Base-by-base conservation (phyloP, 768 basidiomycete genomes). In the Paxillus involutus region DNA sequence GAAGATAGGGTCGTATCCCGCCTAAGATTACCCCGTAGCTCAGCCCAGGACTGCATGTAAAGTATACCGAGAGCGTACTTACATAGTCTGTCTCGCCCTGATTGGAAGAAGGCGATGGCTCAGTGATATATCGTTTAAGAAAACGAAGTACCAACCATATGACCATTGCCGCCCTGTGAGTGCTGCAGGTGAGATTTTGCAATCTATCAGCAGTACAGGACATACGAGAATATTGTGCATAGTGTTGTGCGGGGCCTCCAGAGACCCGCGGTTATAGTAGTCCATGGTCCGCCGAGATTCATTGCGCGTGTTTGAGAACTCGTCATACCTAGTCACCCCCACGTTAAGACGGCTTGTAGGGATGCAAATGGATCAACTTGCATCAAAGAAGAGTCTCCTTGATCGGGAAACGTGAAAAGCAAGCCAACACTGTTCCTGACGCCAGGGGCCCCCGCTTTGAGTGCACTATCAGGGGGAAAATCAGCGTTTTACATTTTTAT, bases 1-100 rank as follows among this genome's bases (percentile, higher is more conserved):
- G 48, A 67, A 66, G 39, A 66, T 57, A 9, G 65, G 65, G 19
- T 66, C 65, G n/a, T 60, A 66, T 21, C 19, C 66, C 2, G 65
- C 58, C 65, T 66, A 16, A 21, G 21, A 12, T 24, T 46, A 5
- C 29, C 51, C 21, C 17, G 16, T 19, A 10, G 7, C 46, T 49
- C 39, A 54, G 19, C 26, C 21, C 21, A 21, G 21, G 21, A 1
- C 21, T 21, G 11, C 29, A n/a, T 43, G 4, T 14, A 36, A 39
- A 5, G 21, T 10, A 12, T 21, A n/a, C 26, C 8, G 19, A 6
- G 12, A 10, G 36, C 24, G 35, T 11, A 53, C 65, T 58, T 35
- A 66, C 65, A 7, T 66, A 66, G 56, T 66, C 65, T 14, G 56
- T 50, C 13, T 52, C 30, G 12, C 48, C 43, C 65, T 67, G 32